These are phyloP conservation scores for Rhynchospora pubera DNA, from an alignment of 176 grass and related monocot genomes.

Conservation along the genomic window DNA sequence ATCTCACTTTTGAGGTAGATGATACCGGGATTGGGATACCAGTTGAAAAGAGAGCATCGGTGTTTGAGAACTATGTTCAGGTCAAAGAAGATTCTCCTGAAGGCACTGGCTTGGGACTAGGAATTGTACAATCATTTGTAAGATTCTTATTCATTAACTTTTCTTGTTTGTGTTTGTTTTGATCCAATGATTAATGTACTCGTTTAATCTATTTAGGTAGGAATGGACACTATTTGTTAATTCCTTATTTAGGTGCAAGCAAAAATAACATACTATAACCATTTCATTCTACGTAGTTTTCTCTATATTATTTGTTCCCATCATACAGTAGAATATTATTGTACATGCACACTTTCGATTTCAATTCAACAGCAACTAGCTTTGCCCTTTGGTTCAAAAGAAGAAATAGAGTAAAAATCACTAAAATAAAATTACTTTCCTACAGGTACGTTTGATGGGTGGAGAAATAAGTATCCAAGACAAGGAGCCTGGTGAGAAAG, in stretches of 20 bases:
- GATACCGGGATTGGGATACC: conserved; percentile 70
- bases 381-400: background rate
- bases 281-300: too few species aligned
- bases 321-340: background rate
- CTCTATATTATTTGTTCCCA: background rate
- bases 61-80: conserved; percentile 85
- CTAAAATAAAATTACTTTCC: conserved; percentile 1
- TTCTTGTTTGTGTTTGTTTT: background rate
- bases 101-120: conserved; percentile 75
- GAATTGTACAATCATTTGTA: conserved; percentile 93
- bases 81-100: conserved; percentile 51
- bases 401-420: background rate
- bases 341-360: background rate
- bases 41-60: conserved; percentile 50
- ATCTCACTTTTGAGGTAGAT: conserved; percentile 65
- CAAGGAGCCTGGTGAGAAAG: conserved; percentile 41
- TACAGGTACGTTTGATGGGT: conserved; percentile 75
- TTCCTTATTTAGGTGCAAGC: too few species aligned
- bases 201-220: too few species aligned
- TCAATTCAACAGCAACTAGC: background rate
- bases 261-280: too few species aligned
- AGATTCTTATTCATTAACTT: background rate
- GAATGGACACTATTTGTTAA: too few species aligned
- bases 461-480: conserved; percentile 80
- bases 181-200: too few species aligned